phyloP scores from a whole-genome alignment of 2,329 filamentous ascomycete species.

The Thermothelomyces thermophilus region DNA sequence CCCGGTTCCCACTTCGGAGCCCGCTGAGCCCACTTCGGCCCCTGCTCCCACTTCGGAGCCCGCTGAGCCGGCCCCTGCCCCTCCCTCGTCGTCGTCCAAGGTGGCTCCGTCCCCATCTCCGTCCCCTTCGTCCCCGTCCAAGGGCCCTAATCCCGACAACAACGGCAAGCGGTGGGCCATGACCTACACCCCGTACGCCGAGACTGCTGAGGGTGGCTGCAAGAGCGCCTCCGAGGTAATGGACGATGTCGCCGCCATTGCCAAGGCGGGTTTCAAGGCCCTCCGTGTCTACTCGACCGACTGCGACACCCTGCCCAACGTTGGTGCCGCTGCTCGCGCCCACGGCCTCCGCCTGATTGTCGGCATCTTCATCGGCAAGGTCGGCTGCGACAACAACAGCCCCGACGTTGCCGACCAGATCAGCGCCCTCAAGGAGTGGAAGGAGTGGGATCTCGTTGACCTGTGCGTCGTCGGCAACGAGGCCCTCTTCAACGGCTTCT shows the following conservation, averaged over 20 bases:
- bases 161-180: conserved; percentile 60
- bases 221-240: conserved; percentile 54
- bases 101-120: conserved; percentile 17
- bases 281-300: conserved; percentile 88
- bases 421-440: conserved; percentile 63
- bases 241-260: conserved; percentile 56
- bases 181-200: conserved; percentile 70
- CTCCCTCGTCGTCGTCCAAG: neutral
- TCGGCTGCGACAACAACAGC: conserved; percentile 50
- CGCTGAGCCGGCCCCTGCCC: conserved; percentile 25
- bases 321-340: conserved; percentile 61
- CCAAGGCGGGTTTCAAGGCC: conserved; percentile 58
- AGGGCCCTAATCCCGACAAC: conserved; percentile 30
- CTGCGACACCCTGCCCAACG: conserved; percentile 71
- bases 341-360: conserved; percentile 73
- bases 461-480: conserved; percentile 89
- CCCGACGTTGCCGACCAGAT: conserved; percentile 67
- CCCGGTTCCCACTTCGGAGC: conserved; percentile 19
- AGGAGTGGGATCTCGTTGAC: conserved; percentile 66
- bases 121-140: conserved; percentile 21
- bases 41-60: conserved; percentile 23
- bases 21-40: conserved; percentile 23
- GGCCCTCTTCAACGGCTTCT: conserved; percentile 69
- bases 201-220: conserved; percentile 47
- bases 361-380: conserved; percentile 74